These are phyloP conservation scores for Colletotrichum lindemuthianum DNA, from an alignment of 2,329 filamentous ascomycete genomes.

Conservation along the genomic window DNA sequence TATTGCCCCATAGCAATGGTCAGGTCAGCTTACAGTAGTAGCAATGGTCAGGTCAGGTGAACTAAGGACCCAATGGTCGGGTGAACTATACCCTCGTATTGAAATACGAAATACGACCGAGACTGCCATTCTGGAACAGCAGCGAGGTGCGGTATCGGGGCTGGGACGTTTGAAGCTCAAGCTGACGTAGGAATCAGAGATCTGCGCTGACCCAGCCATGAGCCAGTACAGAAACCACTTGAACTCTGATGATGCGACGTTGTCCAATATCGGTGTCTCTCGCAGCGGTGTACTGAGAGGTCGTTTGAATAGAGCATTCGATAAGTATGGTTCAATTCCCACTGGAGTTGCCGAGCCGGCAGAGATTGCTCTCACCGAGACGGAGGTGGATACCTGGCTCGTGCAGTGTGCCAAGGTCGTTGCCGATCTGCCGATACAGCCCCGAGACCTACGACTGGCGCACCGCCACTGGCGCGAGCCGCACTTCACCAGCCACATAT, in stretches of 20 bases:
- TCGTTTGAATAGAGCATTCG: too few relatives aligned
- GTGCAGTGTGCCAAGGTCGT: slow-evolving; percentile 13
- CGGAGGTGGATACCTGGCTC: slow-evolving; percentile 5
- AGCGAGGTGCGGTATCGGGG: slow-evolving; percentile 29
- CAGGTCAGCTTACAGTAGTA: too few relatives aligned
- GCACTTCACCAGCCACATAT: not conserved
- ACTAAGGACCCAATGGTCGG: too few relatives aligned
- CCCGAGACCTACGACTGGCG: not conserved
- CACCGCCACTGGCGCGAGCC: not conserved
- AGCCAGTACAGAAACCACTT: too few relatives aligned
- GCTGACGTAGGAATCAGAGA: not conserved
- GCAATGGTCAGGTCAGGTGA: too few relatives aligned
- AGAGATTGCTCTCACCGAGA: not conserved
- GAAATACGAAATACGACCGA: too few relatives aligned
- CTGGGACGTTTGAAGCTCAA: not conserved
- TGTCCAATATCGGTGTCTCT: too few relatives aligned
- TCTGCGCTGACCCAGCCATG: too few relatives aligned
- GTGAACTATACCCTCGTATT: too few relatives aligned
- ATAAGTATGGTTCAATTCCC: not conserved
- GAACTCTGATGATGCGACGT: too few relatives aligned
- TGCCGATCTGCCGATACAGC: slow-evolving; percentile 20
- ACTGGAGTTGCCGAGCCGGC: not conserved
- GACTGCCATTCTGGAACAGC: not conserved
- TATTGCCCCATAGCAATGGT: too few relatives aligned
- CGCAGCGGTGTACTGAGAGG: too few relatives aligned